These are phyloP conservation scores for Saccharomycodes ludwigii DNA, from an alignment of 805 yeast genomes.

Conservation along the genomic window DNA sequence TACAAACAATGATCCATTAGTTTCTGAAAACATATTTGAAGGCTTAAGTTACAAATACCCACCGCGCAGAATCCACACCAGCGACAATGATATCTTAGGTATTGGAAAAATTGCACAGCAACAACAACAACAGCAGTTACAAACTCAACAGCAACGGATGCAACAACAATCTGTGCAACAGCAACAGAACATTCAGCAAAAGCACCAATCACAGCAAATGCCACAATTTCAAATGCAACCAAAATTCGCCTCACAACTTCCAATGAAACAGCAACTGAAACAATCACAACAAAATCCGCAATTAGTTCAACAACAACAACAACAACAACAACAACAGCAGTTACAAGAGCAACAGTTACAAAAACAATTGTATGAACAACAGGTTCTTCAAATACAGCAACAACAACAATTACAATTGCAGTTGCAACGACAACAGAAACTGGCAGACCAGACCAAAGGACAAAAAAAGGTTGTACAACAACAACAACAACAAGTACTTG, in stretches of 20 bases:
- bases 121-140: conserved; percentile 11
- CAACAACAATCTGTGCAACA: conserved; percentile 6
- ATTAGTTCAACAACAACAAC: neutral
- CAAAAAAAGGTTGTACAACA: neutral
- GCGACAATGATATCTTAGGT: conserved; percentile 63
- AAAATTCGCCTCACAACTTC: no score
- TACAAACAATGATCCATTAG: conserved; percentile 45
- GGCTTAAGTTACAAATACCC: conserved; percentile 70
- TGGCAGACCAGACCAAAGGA: conserved; percentile 1
- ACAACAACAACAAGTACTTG: neutral
- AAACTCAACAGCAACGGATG: conserved; percentile 8
- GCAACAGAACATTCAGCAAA: conserved; percentile 7
- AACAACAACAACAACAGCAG: neutral
- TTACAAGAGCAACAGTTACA: neutral
- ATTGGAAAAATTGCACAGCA: conserved; percentile 13
- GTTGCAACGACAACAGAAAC: conserved; percentile 5
- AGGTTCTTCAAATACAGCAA: neutral
- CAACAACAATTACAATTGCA: conserved; percentile 2
- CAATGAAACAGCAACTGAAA: conserved; percentile 4
- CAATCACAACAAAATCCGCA: no score
- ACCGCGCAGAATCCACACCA: conserved; percentile 71
- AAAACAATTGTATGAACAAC: neutral
- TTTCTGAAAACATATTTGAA: conserved; percentile 68
- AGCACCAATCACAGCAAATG: no score
- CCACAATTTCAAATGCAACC: no score